Conservation (phyloP, 148 eudicot genomes). For the Fagopyrum tataricum region DNA sequence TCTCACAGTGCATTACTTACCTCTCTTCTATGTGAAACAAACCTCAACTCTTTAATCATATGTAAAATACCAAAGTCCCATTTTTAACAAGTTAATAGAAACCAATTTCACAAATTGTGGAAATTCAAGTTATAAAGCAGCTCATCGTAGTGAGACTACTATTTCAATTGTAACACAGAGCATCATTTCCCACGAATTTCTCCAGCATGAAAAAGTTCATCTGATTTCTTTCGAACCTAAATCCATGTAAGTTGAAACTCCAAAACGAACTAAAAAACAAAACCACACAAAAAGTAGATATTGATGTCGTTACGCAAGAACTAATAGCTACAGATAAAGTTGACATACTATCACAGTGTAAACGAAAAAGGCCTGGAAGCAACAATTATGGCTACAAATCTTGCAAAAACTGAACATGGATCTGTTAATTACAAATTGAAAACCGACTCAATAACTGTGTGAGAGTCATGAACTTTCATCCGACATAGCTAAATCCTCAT, state of each 20-base stretch:
- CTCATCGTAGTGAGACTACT: not conserved
- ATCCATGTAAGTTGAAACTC: not conserved
- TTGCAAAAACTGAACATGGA: not conserved
- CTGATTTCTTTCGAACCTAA: not conserved
- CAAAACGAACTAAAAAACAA: not conserved
- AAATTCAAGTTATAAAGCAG: not conserved
- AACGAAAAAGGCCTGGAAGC: not conserved
- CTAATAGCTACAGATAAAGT: slow-evolving; percentile 1
- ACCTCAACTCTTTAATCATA: not conserved
- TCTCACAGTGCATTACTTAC: not conserved
- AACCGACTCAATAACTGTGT: not conserved
- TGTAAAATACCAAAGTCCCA: too few species aligned
- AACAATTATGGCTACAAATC: not conserved
- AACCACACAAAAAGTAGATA: not conserved
- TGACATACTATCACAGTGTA: not conserved
- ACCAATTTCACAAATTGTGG: not conserved
- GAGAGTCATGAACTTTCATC: not conserved
- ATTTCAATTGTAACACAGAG: not conserved
- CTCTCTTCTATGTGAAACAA: not conserved
- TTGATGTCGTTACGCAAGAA: not conserved
- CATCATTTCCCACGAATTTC: not conserved
- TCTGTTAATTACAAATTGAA: not conserved
- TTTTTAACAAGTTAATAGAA: too few species aligned
- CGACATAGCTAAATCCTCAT: not conserved
- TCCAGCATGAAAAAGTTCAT: not conserved